phyloP scores from a whole-genome alignment of 768 basidiomycete species.

The Suillus discolor region DNA sequence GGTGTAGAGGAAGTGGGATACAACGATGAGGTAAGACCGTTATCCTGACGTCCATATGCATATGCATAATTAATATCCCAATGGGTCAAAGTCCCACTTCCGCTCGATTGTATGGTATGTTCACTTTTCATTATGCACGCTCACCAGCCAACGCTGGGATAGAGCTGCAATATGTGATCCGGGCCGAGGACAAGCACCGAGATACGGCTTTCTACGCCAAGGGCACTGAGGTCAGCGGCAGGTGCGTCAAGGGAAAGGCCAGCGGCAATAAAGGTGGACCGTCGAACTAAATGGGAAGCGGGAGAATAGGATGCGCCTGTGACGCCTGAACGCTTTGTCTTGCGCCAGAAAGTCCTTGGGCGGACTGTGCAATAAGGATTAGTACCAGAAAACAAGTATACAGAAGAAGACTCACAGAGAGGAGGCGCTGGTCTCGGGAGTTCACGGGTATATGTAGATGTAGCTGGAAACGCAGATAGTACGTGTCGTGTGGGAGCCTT shows the following conservation, averaged over 20 bases:
- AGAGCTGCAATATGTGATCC: slow-evolving; percentile 28
- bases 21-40: not conserved
- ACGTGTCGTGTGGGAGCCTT: slow-evolving; percentile 15
- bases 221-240: slow-evolving; percentile 57
- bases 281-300: slow-evolving; percentile 70
- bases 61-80: slow-evolving; percentile 16
- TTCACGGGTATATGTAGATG: slow-evolving; percentile 33
- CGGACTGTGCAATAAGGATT: slow-evolving; percentile 50
- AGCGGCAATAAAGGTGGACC: slow-evolving; percentile 79
- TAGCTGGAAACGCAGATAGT: slow-evolving; percentile 17
- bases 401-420: slow-evolving; percentile 50
- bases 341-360: slow-evolving; percentile 83
- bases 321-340: slow-evolving; percentile 71
- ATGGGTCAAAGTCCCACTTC: slow-evolving; percentile 13
- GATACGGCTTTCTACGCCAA: slow-evolving; percentile 62
- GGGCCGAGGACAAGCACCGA: slow-evolving; percentile 42
- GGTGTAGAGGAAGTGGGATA: not conserved
- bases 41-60: not conserved
- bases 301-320: slow-evolving; percentile 73
- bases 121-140: slow-evolving; percentile 22
- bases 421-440: slow-evolving; percentile 64
- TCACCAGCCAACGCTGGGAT: slow-evolving; percentile 2
- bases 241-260: slow-evolving; percentile 71
- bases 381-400: not conserved
- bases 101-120: slow-evolving; percentile 1